phyloP scores from a whole-genome alignment of 768 basidiomycete species.

The Auricularia auricula-judae region DNA sequence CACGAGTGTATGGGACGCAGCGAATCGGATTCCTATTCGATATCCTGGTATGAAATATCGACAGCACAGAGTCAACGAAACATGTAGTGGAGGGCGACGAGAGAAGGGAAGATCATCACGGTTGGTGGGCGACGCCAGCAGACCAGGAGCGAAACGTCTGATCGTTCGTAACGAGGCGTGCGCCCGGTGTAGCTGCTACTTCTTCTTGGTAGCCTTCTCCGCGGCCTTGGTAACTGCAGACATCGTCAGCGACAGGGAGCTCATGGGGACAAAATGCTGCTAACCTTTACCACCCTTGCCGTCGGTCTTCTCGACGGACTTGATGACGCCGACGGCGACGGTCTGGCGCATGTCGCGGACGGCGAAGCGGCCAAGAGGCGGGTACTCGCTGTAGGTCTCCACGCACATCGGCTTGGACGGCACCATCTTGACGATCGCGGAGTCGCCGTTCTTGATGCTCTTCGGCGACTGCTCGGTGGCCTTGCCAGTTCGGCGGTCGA shows the following conservation, averaged over 20 bases:
- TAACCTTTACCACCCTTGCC: constrained; percentile 78
- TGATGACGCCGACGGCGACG: constrained; percentile 98
- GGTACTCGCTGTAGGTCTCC: constrained; percentile 93
- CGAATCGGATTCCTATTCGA: not conserved
- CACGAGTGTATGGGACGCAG: no score
- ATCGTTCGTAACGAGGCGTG: not conserved
- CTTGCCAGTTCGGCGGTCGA: constrained; percentile 97
- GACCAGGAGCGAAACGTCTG: not conserved
- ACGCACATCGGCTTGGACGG: constrained; percentile 96
- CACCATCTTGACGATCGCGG: constrained; percentile 94
- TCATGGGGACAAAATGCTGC: constrained; percentile 11
- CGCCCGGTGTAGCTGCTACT: not conserved
- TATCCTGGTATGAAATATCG: not conserved
- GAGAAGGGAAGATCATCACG: not conserved
- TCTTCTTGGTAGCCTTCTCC: constrained; percentile 51
- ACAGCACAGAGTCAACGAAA: not conserved
- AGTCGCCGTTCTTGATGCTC: constrained; percentile 99
- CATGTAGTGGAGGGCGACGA: not conserved
- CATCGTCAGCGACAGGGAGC: constrained; percentile 3
- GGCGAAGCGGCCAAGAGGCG: constrained; percentile 98
- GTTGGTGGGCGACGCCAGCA: not conserved
- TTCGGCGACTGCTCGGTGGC: constrained; percentile 80
- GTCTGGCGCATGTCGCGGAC: constrained; percentile 99
- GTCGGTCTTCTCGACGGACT: constrained; percentile 92
- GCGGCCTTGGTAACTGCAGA: constrained; percentile 80